phyloP scores from a whole-genome alignment of 768 basidiomycete genomes.

The Lepiota venenata region DNA sequence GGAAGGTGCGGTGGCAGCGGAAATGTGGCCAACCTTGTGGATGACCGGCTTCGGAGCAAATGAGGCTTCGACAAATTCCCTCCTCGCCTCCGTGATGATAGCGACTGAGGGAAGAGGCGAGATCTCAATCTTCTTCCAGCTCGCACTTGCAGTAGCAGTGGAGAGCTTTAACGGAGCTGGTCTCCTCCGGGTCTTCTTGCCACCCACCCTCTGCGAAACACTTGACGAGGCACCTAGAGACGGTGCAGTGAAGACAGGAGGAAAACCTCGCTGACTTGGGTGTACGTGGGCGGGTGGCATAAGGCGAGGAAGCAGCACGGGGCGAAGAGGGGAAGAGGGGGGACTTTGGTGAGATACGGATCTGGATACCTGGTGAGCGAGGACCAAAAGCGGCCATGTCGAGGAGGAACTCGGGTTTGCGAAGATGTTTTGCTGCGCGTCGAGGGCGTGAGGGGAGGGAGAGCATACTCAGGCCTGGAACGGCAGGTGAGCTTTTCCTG shows the following conservation, averaged over 20 bases:
- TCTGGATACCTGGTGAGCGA: constrained; percentile 15
- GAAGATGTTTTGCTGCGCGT: constrained; percentile 29
- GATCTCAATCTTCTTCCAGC: constrained; percentile 4
- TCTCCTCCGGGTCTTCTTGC: constrained; percentile 27
- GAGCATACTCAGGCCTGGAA: constrained; percentile 34
- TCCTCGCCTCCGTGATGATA: constrained; percentile 11
- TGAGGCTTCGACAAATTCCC: constrained; percentile 30
- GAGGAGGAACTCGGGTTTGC: constrained; percentile 30
- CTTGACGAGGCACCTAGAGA: background rate
- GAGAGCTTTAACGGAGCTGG: constrained; percentile 35
- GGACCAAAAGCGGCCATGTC: constrained; percentile 33
- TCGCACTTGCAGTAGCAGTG: constrained; percentile 14
- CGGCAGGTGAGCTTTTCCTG: constrained; percentile 32
- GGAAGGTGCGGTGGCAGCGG: background rate
- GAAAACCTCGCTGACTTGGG: constrained; percentile 7
- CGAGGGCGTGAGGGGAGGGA: constrained; percentile 34
- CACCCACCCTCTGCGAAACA: background rate
- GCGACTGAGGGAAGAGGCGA: background rate
- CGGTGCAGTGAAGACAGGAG: background rate
- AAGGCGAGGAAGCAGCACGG: background rate
- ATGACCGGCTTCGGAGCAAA: constrained; percentile 23
- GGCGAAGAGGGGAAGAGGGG: constrained; percentile 3
- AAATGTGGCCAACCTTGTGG: background rate
- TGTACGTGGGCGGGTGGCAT: background rate
- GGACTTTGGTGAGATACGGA: constrained; percentile 3